A percentile compares a stretch with the other conserved stretches of the same genome.
Evolutionary conservation across 169 alveolate genomes (phyloP).

Genomic region (Cryptosporidium bovis): DNA sequence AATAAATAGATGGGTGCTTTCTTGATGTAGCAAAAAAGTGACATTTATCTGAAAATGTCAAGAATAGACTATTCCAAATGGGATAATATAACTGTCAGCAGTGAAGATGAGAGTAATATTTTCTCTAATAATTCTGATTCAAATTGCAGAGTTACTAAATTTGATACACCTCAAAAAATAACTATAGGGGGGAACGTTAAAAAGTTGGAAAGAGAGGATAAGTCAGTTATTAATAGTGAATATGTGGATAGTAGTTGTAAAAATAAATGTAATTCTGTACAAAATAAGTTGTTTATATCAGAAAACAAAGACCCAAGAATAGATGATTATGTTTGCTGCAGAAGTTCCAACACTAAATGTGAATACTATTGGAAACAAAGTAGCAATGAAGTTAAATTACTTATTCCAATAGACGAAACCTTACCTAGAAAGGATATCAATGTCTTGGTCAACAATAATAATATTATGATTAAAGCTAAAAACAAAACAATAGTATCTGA

Average conservation of each 20-base stretch:
- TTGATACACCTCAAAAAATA: conserved; percentile 56
- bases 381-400: not conserved
- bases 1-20: not conserved
- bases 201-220: not conserved
- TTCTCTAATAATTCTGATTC: not conserved
- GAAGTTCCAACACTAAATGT: not conserved
- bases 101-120: conserved; percentile 30
- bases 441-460: not conserved
- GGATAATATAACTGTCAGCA: conserved; percentile 48
- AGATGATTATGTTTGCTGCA: conserved; percentile 13
- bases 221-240: not conserved
- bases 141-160: conserved; percentile 29
- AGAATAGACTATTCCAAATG: conserved; percentile 66
- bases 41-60: conserved; percentile 12
- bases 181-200: conserved; percentile 1
- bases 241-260: not conserved
- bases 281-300: conserved; percentile 6
- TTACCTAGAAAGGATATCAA: not conserved
- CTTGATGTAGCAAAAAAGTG: not conserved
- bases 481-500: not conserved
- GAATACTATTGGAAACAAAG: conserved; percentile 54
- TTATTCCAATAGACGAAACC: not conserved
- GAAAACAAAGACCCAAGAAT: conserved; percentile 7
- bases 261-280: not conserved
- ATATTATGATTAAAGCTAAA: not conserved